A percentile compares a stretch with the other conserved stretches of the same genome.
Conservation (phyloP, 106 monocot genomes). For the Platanthera guangdongensis region DNA sequence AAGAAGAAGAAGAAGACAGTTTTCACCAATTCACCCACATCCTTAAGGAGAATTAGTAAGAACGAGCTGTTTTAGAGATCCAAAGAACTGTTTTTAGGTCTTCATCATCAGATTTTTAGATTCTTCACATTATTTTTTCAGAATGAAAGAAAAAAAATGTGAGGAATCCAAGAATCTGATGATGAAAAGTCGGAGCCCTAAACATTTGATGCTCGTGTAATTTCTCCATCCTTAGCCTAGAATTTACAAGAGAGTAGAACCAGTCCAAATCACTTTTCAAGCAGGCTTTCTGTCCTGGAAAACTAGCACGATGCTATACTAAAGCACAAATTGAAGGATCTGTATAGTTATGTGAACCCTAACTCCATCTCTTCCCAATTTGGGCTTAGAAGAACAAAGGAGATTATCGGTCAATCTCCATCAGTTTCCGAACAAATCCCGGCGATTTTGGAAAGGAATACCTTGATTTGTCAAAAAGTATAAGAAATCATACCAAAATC, state of each 20-base stretch:
- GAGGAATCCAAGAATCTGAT: no score
- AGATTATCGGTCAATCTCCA: background rate
- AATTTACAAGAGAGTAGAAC: background rate
- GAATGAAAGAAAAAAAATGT: no score
- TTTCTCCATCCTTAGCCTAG: background rate
- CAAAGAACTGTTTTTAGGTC: no score
- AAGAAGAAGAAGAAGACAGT: background rate
- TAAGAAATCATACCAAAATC: conserved; percentile 7
- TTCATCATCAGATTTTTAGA: no score
- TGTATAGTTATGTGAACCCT: background rate
- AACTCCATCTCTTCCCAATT: background rate
- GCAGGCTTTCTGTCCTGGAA: background rate
- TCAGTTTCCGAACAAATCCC: background rate
- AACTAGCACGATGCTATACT: background rate
- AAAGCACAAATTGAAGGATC: background rate
- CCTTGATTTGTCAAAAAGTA: background rate
- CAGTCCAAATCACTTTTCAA: background rate
- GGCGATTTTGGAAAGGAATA: background rate
- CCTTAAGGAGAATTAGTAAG: no score
- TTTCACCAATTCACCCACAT: background rate
- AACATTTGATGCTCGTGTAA: no score
- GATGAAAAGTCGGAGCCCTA: no score
- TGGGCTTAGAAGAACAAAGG: background rate
- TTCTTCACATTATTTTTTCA: no score
- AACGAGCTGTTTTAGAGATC: no score